phyloP scores from a whole-genome alignment of 2,329 filamentous ascomycete genomes.

The Colletotrichum abscissum region DNA sequence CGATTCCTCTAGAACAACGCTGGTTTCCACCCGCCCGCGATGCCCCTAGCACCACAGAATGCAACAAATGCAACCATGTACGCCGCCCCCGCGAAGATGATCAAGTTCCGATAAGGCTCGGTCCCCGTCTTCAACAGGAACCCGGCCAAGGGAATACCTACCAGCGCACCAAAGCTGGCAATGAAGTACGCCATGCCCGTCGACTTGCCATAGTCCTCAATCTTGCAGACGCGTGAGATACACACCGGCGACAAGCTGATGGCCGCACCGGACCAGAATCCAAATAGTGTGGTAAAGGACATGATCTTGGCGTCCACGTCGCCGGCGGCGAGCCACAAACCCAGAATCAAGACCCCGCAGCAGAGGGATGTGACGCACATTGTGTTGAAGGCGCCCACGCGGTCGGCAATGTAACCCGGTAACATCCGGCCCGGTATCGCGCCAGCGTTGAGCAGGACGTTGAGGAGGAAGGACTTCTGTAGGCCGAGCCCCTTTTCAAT shows the following conservation, averaged over 20 bases:
- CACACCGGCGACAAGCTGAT: conserved; percentile 79
- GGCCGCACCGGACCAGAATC: conserved; percentile 77
- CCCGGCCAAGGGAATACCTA: not conserved
- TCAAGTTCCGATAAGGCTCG: not conserved
- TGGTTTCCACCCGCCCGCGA: not conserved
- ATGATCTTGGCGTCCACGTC: conserved; percentile 65
- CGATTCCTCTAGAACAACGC: not conserved
- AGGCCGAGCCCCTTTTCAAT: not conserved
- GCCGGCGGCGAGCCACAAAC: not conserved
- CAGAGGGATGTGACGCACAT: not conserved
- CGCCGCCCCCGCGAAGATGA: not conserved
- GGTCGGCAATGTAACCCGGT: not conserved
- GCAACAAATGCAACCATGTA: not conserved
- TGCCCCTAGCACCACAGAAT: not conserved
- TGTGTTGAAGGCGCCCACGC: not conserved
- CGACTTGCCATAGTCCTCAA: conserved; percentile 75
- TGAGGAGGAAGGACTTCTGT: not conserved
- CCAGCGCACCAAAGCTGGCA: conserved; percentile 67
- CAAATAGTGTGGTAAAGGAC: conserved; percentile 73
- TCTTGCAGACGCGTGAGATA: conserved; percentile 75
- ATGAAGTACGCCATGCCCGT: conserved; percentile 78
- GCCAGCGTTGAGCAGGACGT: not conserved
- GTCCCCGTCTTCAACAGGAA: not conserved
- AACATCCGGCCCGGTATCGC: not conserved
- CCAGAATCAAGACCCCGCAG: not conserved